Evolutionary conservation across 169 alveolate species (phyloP).

Genomic region (Cryptosporidium sp.): DNA sequence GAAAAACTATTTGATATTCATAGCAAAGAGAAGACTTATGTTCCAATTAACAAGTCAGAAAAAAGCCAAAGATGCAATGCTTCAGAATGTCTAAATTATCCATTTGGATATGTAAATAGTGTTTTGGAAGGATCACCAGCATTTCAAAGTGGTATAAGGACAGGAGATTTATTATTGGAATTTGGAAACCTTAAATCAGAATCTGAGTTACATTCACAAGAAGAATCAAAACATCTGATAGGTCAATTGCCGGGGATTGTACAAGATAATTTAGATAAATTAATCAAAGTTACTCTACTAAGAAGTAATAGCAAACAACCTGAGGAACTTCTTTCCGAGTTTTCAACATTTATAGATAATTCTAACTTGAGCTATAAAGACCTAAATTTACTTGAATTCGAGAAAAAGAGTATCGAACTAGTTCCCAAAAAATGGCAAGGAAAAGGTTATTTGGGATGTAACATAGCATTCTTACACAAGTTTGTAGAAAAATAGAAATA

Average conservation of each 20-base stretch:
- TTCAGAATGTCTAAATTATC: neutral
- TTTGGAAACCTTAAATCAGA: slow-evolving; percentile 35
- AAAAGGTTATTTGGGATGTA: slow-evolving; percentile 50
- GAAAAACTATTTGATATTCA: slow-evolving; percentile 49
- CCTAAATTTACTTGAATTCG: slow-evolving; percentile 3
- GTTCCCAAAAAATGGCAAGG: slow-evolving; percentile 51
- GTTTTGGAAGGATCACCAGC: slow-evolving; percentile 64
- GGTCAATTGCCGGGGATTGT: neutral
- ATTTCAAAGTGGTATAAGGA: slow-evolving; percentile 44
- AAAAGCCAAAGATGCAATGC: neutral
- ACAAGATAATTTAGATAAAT: neutral
- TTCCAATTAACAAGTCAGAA: neutral
- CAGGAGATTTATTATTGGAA: slow-evolving; percentile 42
- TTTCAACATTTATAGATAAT: neutral
- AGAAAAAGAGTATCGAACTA: neutral
- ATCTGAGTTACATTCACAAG: slow-evolving; percentile 26
- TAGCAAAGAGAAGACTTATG: slow-evolving; percentile 26
- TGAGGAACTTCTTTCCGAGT: neutral
- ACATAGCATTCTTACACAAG: slow-evolving; percentile 42
- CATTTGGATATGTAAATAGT: slow-evolving; percentile 48
- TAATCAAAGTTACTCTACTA: slow-evolving; percentile 18
- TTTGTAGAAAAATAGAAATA: slow-evolving; percentile 13
- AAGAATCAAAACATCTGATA: slow-evolving; percentile 22
- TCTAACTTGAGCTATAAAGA: slow-evolving; percentile 17
- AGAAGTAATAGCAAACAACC: slow-evolving; percentile 5